These are phyloP conservation scores for Alnus rubra DNA, from an alignment of 306 rosid species.

Conservation along the genomic window DNA sequence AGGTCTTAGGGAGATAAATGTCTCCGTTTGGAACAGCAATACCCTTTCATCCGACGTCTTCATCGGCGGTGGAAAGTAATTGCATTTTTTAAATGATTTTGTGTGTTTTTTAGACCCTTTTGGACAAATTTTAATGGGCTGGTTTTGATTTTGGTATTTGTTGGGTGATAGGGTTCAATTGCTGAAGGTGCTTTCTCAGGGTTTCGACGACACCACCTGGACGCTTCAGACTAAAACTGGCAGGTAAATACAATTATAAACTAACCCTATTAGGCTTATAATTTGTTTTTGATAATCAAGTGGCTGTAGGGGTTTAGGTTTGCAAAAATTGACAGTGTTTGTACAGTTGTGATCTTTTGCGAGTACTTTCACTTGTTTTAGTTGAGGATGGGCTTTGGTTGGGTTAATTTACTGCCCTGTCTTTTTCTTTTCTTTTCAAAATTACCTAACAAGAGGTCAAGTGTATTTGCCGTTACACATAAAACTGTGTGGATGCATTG, in stretches of 20 bases:
- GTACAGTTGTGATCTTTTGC: background rate
- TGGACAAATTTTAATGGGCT: conserved; percentile 7
- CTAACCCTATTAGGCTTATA: background rate
- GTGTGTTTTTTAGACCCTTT: background rate
- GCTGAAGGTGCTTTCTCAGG: conserved; percentile 75
- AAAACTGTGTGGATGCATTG: background rate
- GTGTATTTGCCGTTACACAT: background rate
- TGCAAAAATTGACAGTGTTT: background rate
- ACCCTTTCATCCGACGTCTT: conserved; percentile 68
- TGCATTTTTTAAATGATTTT: conserved; percentile 1
- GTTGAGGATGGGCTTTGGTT: background rate
- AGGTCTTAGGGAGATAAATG: conserved; percentile 75
- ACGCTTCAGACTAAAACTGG: conserved; percentile 81
- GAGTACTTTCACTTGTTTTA: background rate
- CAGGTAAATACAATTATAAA: conserved; percentile 39
- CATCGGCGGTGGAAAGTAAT: conserved; percentile 80
- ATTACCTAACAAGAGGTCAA: background rate
- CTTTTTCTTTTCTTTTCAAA: background rate
- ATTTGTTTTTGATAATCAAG: background rate
- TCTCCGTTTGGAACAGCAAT: conserved; percentile 86
- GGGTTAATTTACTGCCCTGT: background rate
- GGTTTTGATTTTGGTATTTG: conserved; percentile 19
- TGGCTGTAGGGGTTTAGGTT: background rate
- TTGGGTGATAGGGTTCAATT: conserved; percentile 53
- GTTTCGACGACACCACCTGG: conserved; percentile 79